Evolutionary conservation across 768 basidiomycete genomes (phyloP).

Genomic region (Phaeotremella fagi): DNA sequence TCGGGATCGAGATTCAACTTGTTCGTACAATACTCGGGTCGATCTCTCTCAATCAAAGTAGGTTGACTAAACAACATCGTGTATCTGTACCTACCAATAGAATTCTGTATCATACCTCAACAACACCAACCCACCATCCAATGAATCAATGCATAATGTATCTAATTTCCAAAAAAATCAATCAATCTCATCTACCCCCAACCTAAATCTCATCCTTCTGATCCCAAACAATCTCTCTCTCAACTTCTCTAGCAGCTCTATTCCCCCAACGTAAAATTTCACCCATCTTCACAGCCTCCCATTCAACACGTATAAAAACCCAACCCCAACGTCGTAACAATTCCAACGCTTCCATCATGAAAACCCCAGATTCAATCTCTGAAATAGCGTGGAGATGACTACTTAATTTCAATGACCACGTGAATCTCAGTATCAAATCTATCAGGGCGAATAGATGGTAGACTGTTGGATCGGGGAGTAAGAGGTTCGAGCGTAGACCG

Average conservation of each 20-base stretch:
- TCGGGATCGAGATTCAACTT: too few relatives aligned
- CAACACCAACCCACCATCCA: too few relatives aligned
- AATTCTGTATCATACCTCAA: too few relatives aligned
- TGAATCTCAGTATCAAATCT: conserved; percentile 83
- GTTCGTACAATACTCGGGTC: too few relatives aligned
- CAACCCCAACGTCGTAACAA: conserved; percentile 90
- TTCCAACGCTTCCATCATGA: conserved; percentile 87
- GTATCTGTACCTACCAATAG: too few relatives aligned
- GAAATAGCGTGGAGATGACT: conserved; percentile 72
- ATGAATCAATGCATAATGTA: too few relatives aligned
- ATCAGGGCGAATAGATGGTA: conserved; percentile 79
- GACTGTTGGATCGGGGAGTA: conserved; percentile 68
- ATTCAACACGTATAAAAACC: conserved; percentile 95
- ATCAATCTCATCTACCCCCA: too few relatives aligned
- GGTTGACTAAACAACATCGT: too few relatives aligned
- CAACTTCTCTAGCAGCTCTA: too few relatives aligned
- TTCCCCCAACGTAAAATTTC: conserved; percentile 26
- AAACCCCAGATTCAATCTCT: conserved; percentile 78
- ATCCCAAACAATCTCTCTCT: conserved; percentile 4
- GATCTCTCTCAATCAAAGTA: too few relatives aligned
- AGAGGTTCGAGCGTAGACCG: conserved; percentile 68
- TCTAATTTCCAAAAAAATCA: too few relatives aligned
- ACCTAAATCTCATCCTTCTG: too few relatives aligned
- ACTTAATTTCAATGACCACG: conserved; percentile 88
- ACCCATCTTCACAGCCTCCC: conserved; percentile 75